A percentile compares a stretch with the other conserved stretches of the same genome.
Conservation (phyloP, 169 alveolate species). For the Pseudocohnilembus persalinus region DNA sequence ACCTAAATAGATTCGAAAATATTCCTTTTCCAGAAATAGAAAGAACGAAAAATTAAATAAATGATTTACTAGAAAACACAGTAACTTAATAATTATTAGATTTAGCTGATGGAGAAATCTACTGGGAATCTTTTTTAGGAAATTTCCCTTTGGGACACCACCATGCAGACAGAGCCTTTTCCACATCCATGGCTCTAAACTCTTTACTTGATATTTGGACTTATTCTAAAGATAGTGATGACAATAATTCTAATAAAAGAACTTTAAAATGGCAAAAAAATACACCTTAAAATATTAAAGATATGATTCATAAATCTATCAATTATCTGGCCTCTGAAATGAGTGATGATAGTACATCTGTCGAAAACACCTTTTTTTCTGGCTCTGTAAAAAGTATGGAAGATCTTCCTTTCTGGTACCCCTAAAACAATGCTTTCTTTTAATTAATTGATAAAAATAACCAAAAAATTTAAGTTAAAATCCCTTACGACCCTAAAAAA, state of each 20-base stretch:
- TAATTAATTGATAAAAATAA: neutral
- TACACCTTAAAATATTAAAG: neutral
- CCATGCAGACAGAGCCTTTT: constrained; percentile 12
- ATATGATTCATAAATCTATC: neutral
- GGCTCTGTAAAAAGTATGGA: constrained; percentile 9
- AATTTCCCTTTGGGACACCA: neutral
- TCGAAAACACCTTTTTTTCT: constrained; percentile 5
- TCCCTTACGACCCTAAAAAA: too few relatives aligned
- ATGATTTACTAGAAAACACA: neutral
- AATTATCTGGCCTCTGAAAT: neutral
- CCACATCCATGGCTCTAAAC: constrained; percentile 7
- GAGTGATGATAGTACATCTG: neutral
- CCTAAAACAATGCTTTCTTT: constrained; percentile 1
- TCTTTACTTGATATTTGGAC: constrained; percentile 5
- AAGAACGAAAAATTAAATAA: neutral
- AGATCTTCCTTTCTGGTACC: constrained; percentile 17
- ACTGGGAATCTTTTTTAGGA: constrained; percentile 20
- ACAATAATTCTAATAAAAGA: neutral
- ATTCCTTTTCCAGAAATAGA: neutral
- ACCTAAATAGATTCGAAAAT: neutral
- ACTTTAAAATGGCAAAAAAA: neutral
- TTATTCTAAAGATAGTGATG: neutral
- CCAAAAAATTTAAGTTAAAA: too few relatives aligned
- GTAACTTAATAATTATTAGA: neutral
- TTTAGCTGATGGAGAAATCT: neutral